Evolutionary conservation across 257 asterid species (phyloP), one percentile per base, ranked within the genome.

Genomic region (Gentiana straminea): DNA sequence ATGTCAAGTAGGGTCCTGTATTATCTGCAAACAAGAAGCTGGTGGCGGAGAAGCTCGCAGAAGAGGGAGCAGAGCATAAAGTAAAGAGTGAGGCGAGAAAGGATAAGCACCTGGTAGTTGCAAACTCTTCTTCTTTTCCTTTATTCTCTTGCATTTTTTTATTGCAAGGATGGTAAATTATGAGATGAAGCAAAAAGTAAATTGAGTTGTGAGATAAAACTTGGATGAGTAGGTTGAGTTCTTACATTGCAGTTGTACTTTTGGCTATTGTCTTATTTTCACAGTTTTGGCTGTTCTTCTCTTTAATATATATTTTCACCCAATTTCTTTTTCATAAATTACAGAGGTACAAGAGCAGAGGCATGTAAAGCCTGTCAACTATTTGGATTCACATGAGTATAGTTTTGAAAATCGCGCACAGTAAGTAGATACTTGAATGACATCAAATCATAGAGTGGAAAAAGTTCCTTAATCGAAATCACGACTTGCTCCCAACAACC

Each of bases 11-110:
- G 98, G 98, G 98, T 1, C 96, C 98, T 69, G 93, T 91, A 15
- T 75, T 91, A 56, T 79, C 93, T 62, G 94, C 86, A 4, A 71
- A 91, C 52, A 91, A 84, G 84, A 84, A 75, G 69, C 88, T 91
- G 13, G 57, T 91, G 55, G 96, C 79, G 8, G 90, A 81, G 81
- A 91, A 91, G 79, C 97, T 91, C 60, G 97, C 87, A 52, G 94
- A 84, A 62, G 96, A 84, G 62, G 88, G 81, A 54, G 63, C 68
- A 13, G 95, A 83, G 48, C 75, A 68, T 73, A 91, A 87, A 81
- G 93, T 73, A 43, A 88, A 81, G 75, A 84, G 88, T 58, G 95
- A 78, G 63, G 81, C 73, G 52, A 92, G 80, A 84, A 92, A 85
- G 79, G 95, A 88, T 75, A 92, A 81, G 74, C 82, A 52, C 50